These are phyloP conservation scores for Rosa lucieae DNA, from an alignment of 306 rosid species.

Conservation along the genomic window DNA sequence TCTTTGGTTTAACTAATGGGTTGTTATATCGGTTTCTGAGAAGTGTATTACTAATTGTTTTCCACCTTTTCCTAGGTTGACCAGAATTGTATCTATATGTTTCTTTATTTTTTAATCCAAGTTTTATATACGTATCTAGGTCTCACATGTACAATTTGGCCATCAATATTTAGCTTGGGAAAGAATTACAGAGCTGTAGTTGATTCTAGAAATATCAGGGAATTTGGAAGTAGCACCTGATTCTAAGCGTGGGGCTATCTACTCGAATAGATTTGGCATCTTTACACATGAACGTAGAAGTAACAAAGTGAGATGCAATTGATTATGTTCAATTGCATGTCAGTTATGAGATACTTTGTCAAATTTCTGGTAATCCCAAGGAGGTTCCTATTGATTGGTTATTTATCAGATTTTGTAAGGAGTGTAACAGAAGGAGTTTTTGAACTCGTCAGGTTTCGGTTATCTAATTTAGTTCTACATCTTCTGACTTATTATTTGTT, in stretches of 20 bases:
- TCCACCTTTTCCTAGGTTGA: neutral
- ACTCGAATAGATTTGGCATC: neutral
- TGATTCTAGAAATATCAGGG: neutral
- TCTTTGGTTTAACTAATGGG: neutral
- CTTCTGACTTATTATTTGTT: neutral
- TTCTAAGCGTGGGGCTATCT: neutral
- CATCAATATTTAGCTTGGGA: neutral
- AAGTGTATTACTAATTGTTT: neutral
- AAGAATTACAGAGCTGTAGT: neutral
- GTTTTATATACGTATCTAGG: neutral
- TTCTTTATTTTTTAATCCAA: neutral
- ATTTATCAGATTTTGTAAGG: neutral
- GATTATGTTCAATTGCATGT: neutral
- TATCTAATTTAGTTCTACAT: neutral
- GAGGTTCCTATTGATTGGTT: neutral
- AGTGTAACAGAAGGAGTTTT: neutral
- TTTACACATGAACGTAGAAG: neutral
- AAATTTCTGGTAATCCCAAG: neutral
- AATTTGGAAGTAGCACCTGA: neutral
- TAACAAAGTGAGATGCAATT: neutral
- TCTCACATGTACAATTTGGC: neutral
- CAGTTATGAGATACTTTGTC: neutral
- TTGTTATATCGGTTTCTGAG: neutral
- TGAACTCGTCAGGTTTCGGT: neutral
- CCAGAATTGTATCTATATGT: neutral